A percentile compares a stretch with the other conserved stretches of the same genome.
Conservation (phyloP, 1,284 basidiomycete species). For the Marasmius fiardii region DNA sequence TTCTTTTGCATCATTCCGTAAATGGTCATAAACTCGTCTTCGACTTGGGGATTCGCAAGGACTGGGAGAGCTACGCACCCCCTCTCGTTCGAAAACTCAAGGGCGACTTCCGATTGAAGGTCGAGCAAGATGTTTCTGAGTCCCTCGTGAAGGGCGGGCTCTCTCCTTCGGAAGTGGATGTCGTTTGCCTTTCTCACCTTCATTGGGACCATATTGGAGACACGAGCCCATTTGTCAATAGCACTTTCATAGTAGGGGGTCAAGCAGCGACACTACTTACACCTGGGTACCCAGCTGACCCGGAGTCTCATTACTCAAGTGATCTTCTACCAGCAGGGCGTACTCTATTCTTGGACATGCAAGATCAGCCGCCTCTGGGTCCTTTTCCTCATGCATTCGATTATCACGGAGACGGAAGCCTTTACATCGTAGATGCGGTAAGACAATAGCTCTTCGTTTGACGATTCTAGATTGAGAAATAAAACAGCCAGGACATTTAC, state of each 20-base stretch:
- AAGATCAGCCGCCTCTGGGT: conserved; percentile 36
- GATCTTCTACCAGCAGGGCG: conserved; percentile 40
- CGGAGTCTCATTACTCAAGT: conserved; percentile 26
- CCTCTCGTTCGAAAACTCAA: conserved; percentile 24
- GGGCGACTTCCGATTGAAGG: conserved; percentile 23
- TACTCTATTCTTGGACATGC: conserved; percentile 30
- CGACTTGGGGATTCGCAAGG: conserved; percentile 51
- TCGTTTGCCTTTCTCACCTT: conserved; percentile 47
- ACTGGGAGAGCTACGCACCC: conserved; percentile 38
- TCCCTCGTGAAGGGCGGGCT: conserved; percentile 46
- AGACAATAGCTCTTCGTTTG: neutral
- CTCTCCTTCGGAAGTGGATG: conserved; percentile 35
- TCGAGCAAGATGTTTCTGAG: conserved; percentile 41
- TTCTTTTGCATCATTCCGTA: conserved; percentile 43
- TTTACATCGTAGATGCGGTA: conserved; percentile 49
- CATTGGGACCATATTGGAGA: conserved; percentile 46
- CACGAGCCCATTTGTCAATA: conserved; percentile 37
- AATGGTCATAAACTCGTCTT: conserved; percentile 40
- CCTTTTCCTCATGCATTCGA: conserved; percentile 50
- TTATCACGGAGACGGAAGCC: conserved; percentile 52
- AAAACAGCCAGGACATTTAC: conserved; percentile 41
- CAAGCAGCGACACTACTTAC: conserved; percentile 30
- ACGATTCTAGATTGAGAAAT: neutral
- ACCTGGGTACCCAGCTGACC: conserved; percentile 39
- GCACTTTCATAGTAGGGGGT: conserved; percentile 44